A percentile compares a stretch with the other conserved stretches of the same genome.
Conservation (phyloP, 257 asterid species). For the Solanum bulbocastanum region DNA sequence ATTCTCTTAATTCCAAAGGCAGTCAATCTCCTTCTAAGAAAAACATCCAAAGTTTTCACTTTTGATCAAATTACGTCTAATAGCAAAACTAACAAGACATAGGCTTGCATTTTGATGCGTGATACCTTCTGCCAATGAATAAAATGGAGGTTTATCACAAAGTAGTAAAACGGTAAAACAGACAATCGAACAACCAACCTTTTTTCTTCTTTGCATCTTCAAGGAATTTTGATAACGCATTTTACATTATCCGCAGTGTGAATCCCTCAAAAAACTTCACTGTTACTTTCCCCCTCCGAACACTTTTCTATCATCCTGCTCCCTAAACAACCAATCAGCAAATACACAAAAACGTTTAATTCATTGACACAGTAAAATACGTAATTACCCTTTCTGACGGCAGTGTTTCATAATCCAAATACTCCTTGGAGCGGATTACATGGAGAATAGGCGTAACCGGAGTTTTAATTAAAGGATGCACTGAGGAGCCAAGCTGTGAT, state of each 20-base stretch:
- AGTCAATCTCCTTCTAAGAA: not conserved
- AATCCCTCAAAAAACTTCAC: not conserved
- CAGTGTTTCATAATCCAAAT: not conserved
- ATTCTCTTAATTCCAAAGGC: not conserved
- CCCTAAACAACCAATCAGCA: not conserved
- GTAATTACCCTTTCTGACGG: not conserved
- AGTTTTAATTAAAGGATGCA: not conserved
- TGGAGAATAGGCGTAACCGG: not conserved
- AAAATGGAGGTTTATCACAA: not conserved
- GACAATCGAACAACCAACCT: not conserved
- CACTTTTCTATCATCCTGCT: not conserved
- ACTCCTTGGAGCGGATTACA: not conserved
- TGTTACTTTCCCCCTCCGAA: not conserved
- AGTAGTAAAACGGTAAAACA: not conserved
- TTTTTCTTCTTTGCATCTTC: not conserved
- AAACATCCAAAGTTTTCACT: not conserved
- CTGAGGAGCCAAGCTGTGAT: not conserved
- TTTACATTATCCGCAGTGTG: not conserved
- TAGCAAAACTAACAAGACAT: not conserved
- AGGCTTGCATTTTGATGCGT: not conserved
- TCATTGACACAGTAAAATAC: not conserved
- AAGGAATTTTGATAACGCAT: not conserved
- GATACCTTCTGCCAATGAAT: not conserved
- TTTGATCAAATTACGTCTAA: not conserved
- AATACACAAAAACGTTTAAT: not conserved